phyloP scores from a whole-genome alignment of 2,329 filamentous ascomycete species.

The Drechslerella coelobrocha region DNA sequence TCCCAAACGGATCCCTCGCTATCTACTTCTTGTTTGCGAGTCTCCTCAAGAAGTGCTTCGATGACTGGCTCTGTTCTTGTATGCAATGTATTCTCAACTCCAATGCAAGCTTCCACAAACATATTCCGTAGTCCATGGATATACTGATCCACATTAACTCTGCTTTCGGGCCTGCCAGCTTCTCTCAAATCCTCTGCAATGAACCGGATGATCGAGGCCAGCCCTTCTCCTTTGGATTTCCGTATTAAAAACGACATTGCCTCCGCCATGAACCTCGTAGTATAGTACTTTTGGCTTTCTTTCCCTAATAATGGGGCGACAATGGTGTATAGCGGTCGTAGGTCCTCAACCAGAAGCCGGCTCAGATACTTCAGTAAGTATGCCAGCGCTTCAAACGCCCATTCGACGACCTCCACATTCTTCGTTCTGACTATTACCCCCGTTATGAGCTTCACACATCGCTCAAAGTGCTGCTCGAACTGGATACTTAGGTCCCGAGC shows the following conservation, averaged over 20 bases:
- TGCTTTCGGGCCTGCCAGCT: constrained; percentile 55
- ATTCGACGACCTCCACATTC: constrained; percentile 90
- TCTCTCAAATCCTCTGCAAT: constrained; percentile 71
- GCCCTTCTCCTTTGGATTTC: constrained; percentile 80
- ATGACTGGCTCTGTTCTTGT: constrained; percentile 66
- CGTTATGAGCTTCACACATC: constrained; percentile 76
- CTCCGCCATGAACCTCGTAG: constrained; percentile 91
- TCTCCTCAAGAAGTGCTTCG: constrained; percentile 61
- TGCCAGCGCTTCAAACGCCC: constrained; percentile 91
- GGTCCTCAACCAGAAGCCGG: constrained; percentile 80
- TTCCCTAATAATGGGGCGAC: constrained; percentile 85
- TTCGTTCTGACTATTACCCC: constrained; percentile 78
- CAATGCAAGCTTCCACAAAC: constrained; percentile 80
- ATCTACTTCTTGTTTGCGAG: constrained; percentile 50
- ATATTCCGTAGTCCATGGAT: constrained; percentile 89
- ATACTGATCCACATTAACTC: constrained; percentile 65
- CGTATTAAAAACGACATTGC: constrained; percentile 91
- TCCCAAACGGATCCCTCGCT: constrained; percentile 16
- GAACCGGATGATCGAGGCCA: constrained; percentile 74
- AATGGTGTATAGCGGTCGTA: constrained; percentile 78
- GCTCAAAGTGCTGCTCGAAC: constrained; percentile 87
- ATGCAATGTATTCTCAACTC: constrained; percentile 67
- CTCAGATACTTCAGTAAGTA: constrained; percentile 98
- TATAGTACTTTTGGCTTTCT: constrained; percentile 79
- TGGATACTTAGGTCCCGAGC: constrained; percentile 87